Evolutionary conservation across 2,329 filamentous ascomycete species (phyloP).

Genomic region (Parastagonospora avenae): DNA sequence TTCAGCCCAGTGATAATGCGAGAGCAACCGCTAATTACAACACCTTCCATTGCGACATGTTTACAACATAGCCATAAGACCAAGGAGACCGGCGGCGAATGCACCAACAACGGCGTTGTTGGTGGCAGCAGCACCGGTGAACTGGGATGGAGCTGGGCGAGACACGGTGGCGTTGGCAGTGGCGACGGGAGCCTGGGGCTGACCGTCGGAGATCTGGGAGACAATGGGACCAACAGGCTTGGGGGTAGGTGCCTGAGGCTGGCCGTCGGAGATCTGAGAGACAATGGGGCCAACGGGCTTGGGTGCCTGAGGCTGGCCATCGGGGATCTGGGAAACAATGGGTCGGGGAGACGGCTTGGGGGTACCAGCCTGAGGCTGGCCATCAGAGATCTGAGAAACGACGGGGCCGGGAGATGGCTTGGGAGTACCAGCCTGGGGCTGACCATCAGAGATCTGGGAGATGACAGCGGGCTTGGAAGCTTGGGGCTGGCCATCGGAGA

Average conservation of each 20-base stretch:
- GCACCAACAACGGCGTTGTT: conserved; percentile 27
- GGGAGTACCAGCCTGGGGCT: conserved; percentile 22
- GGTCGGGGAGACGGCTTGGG: conserved; percentile 4
- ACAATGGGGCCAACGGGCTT: conserved; percentile 15
- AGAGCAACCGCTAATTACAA: conserved; percentile 11
- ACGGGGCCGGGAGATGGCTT: conserved; percentile 5
- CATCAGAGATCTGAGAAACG: conserved; percentile 28
- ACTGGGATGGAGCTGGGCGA: conserved; percentile 20
- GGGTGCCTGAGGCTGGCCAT: conserved; percentile 23
- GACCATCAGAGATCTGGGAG: conserved; percentile 29
- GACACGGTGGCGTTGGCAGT: conserved; percentile 19
- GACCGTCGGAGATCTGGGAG: conserved; percentile 34
- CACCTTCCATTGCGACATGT: conserved; percentile 1
- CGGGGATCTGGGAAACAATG: conserved; percentile 13
- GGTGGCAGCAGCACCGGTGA: conserved; percentile 38
- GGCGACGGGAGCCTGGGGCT: conserved; percentile 22
- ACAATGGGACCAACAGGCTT: conserved; percentile 13
- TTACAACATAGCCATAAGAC: conserved; percentile 38
- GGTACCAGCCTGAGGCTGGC: conserved; percentile 26
- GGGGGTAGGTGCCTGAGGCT: conserved; percentile 19
- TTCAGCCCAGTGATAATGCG: conserved; percentile 3
- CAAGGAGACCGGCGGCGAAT: conserved; percentile 34
- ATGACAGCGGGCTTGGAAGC: conserved; percentile 10
- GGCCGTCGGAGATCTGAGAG: conserved; percentile 31
- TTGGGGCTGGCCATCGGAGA: conserved; percentile 37